Conservation (phyloP, 768 basidiomycete genomes). For the Xanthoconium stramineum region DNA sequence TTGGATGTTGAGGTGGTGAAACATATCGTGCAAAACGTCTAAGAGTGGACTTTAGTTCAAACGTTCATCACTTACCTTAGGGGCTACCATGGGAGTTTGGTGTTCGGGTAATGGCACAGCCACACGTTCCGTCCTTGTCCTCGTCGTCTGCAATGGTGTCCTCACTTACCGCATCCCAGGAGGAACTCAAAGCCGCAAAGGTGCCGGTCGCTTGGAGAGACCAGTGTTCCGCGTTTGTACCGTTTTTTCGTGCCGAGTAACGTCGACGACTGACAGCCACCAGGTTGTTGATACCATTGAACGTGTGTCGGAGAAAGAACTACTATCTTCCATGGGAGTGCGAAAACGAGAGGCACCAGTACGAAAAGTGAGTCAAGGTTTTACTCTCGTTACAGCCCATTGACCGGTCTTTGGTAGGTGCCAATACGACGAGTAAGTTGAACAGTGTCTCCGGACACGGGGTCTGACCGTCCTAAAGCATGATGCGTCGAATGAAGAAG, state of each 20-base stretch:
- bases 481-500: conserved; percentile 84
- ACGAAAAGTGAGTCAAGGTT: conserved; percentile 66
- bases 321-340: conserved; percentile 91
- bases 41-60: too few relatives aligned
- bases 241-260: background rate
- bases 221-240: conserved; percentile 82
- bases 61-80: too few relatives aligned
- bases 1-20: too few relatives aligned
- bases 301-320: conserved; percentile 77
- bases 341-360: conserved; percentile 79
- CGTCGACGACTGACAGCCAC: background rate
- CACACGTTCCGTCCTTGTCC: conserved; percentile 11
- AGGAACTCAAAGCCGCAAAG: conserved; percentile 69
- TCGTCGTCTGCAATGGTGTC: conserved; percentile 52
- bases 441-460: background rate
- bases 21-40: too few relatives aligned
- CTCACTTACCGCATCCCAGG: conserved; percentile 76
- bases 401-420: conserved; percentile 50
- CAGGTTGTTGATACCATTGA: conserved; percentile 84
- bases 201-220: conserved; percentile 87
- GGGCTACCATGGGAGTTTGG: too few relatives aligned
- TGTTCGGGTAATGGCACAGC: conserved; percentile 14
- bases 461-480: conserved; percentile 42
- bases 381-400: background rate
- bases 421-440: conserved; percentile 89